These are phyloP conservation scores for Chaetomium cochliodes DNA, from an alignment of 495 filamentous ascomycete species.

Conservation along the genomic window DNA sequence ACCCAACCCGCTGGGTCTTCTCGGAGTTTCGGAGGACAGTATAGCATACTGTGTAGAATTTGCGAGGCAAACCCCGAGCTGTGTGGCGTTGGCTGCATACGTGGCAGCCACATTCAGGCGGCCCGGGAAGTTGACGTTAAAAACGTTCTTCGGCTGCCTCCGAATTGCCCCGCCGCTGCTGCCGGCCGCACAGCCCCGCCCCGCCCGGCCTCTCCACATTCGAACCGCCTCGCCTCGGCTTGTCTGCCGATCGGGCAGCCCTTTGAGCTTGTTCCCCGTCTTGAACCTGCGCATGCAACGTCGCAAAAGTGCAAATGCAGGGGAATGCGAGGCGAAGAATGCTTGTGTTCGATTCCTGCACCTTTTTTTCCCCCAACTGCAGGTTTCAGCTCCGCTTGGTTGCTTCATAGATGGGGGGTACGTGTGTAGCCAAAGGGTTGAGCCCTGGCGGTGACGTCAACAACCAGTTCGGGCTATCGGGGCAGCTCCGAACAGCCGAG, in stretches of 20 bases:
- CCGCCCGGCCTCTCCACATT: not conserved
- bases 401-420: no score
- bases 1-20: not conserved
- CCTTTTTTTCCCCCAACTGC: not conserved
- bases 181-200: conserved; percentile 11
- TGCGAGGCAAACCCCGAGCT: not conserved
- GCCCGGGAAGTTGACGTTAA: not conserved
- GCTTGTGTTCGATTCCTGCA: not conserved
- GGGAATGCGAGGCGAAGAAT: not conserved
- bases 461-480: not conserved
- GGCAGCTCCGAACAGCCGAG: conserved; percentile 13
- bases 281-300: no score
- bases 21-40: not conserved
- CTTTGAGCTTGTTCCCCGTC: no score
- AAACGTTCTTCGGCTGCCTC: not conserved
- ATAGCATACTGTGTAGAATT: no score
- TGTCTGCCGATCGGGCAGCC: not conserved
- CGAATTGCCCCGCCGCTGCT: conserved; percentile 2
- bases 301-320: not conserved
- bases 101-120: conserved; percentile 13
- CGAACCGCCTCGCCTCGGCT: conserved; percentile 14
- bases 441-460: conserved; percentile 11
- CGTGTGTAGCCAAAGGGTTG: not conserved
- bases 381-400: conserved; percentile 15
- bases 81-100: conserved; percentile 6